Evolutionary conservation across 2,329 filamentous ascomycete genomes (phyloP).

Genomic region (Xylaria polymorpha): DNA sequence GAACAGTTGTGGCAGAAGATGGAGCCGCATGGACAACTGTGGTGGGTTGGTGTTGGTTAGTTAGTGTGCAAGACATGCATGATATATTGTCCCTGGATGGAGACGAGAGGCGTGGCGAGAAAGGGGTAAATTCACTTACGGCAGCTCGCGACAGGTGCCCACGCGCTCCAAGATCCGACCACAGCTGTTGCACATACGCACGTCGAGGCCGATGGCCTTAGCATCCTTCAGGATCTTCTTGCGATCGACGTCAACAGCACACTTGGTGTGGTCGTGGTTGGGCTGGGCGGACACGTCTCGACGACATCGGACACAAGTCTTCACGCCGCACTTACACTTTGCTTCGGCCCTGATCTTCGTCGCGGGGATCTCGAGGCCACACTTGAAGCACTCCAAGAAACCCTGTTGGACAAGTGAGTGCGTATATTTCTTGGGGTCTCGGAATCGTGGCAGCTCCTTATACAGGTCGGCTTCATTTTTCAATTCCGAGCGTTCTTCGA

Average conservation of each 20-base stretch:
- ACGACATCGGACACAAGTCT: not conserved
- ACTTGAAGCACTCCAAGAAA: not conserved
- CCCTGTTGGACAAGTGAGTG: not conserved
- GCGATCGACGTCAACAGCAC: not conserved
- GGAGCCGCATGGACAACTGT: not conserved
- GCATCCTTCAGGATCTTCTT: not conserved
- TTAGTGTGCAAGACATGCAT: not conserved
- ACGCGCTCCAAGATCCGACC: not conserved
- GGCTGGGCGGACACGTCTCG: not conserved
- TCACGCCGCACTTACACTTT: not conserved
- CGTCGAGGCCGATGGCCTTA: not conserved
- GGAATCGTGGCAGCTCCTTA: not conserved
- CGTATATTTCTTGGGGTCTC: not conserved
- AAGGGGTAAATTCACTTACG: not conserved
- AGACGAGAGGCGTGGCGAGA: not conserved
- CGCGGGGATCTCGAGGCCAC: not conserved
- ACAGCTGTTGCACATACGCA: not conserved
- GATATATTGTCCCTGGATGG: not conserved
- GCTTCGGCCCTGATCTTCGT: not conserved
- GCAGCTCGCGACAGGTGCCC: not conserved
- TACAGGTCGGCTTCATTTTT: not conserved
- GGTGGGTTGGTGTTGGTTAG: not conserved
- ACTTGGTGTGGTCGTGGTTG: not conserved
- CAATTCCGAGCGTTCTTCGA: not conserved
- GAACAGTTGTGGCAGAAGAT: not conserved